Evolutionary conservation across 2,329 filamentous ascomycete species (phyloP).

Genomic region (Pseudocercospora crystallina): DNA sequence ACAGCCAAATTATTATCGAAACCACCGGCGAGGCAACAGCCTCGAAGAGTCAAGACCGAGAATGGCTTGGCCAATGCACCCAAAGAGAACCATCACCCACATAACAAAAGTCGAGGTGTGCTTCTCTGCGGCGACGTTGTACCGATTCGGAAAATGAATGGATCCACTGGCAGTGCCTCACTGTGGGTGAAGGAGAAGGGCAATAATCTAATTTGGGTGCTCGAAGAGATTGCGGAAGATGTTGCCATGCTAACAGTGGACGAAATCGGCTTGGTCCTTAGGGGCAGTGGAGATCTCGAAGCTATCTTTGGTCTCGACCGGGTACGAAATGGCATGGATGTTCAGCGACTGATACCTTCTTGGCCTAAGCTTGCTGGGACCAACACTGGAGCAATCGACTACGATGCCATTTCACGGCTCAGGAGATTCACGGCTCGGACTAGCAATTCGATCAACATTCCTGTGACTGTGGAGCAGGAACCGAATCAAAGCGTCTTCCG

Average conservation of each 20-base stretch:
- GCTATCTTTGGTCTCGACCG: slow-evolving; percentile 80
- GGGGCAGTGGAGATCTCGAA: slow-evolving; percentile 71
- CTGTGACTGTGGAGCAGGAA: slow-evolving; percentile 75
- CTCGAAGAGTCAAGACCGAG: slow-evolving; percentile 64
- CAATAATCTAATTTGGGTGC: slow-evolving; percentile 90
- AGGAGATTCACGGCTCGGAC: slow-evolving; percentile 85
- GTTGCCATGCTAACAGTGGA: slow-evolving; percentile 75
- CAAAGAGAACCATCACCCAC: slow-evolving; percentile 51
- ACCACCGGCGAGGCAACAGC: slow-evolving; percentile 60
- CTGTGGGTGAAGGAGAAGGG: slow-evolving; percentile 98
- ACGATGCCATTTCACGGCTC: slow-evolving; percentile 68
- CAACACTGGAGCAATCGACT: slow-evolving; percentile 72
- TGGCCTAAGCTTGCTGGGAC: slow-evolving; percentile 75
- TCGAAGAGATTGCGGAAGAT: slow-evolving; percentile 97
- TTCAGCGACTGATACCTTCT: slow-evolving; percentile 76
- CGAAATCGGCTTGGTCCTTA: slow-evolving; percentile 71
- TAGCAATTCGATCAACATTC: slow-evolving; percentile 74
- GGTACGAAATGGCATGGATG: slow-evolving; percentile 66
- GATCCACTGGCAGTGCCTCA: slow-evolving; percentile 85
- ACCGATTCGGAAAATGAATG: slow-evolving; percentile 94
- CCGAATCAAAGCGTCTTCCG: slow-evolving; percentile 70
- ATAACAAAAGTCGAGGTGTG: slow-evolving; percentile 80
- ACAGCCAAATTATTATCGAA: slow-evolving; percentile 87
- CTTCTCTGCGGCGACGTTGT: slow-evolving; percentile 96
- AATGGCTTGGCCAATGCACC: slow-evolving; percentile 56